These are phyloP conservation scores for Scheffersomyces illinoinensis DNA, from an alignment of 1,139 yeast genomes.

Conservation along the genomic window DNA sequence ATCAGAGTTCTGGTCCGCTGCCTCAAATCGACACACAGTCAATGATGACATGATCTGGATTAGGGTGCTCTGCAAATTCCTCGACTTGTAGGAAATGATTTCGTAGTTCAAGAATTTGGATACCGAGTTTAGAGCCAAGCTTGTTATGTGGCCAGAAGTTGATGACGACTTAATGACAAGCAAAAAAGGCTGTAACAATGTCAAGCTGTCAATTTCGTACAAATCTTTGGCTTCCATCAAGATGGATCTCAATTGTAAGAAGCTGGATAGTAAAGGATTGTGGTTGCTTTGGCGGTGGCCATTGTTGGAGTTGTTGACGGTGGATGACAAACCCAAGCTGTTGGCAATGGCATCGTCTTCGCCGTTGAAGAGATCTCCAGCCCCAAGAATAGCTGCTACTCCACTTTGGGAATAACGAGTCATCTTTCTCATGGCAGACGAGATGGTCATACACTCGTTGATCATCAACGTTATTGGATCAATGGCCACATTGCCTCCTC, in stretches of 20 bases:
- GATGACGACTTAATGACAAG: constrained; percentile 82
- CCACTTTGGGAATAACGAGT: constrained; percentile 82
- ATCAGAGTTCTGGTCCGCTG: constrained; percentile 89
- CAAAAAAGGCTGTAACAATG: constrained; percentile 82
- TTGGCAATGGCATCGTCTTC: constrained; percentile 14
- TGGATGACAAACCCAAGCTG: constrained; percentile 26
- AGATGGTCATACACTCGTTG: constrained; percentile 83
- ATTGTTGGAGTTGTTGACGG: constrained; percentile 15
- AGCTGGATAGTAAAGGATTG: constrained; percentile 76
- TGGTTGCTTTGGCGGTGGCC: constrained; percentile 28
- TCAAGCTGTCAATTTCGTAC: constrained; percentile 64
- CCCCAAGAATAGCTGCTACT: constrained; percentile 83
- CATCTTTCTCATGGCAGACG: constrained; percentile 89
- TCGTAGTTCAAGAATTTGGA: constrained; percentile 70
- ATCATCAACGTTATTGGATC: constrained; percentile 85
- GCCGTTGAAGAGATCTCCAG: constrained; percentile 42
- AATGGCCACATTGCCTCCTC: constrained; percentile 34
- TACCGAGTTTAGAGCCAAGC: constrained; percentile 75
- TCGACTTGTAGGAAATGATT: constrained; percentile 45
- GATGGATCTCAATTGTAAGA: constrained; percentile 74
- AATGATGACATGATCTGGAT: constrained; percentile 71
- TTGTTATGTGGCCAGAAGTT: constrained; percentile 84
- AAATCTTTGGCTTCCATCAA: constrained; percentile 58
- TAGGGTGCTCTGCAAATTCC: constrained; percentile 51
- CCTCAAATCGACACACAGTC: constrained; percentile 94